Base-by-base conservation (phyloP, 768 basidiomycete species). In the Tephrocybe sp. region DNA sequence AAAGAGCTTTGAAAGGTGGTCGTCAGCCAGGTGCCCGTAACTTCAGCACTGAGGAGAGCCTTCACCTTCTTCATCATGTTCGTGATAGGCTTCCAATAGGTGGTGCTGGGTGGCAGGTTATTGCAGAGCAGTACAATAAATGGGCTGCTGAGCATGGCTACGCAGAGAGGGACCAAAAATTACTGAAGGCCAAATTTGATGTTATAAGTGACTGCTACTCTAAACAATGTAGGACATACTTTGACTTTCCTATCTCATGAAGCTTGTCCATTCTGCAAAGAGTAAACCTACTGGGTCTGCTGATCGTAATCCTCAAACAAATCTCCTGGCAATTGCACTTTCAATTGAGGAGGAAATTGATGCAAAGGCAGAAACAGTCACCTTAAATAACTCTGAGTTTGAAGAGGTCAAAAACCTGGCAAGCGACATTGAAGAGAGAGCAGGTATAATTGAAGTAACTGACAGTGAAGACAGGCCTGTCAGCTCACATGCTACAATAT, bases 281-380 rank as follows among this genome's bases (percentile, higher is more conserved):
- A n/a, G n/a, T n/a, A 52, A 52, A 33, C 51, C 51, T 2, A 52
- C 51, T 3, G 51, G 51, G 12, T 16, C 32, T 23, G 45, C 19
- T 52, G 36, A n/a, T n/a, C n/a, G n/a, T n/a, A n/a, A n/a, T n/a
- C n/a, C 20, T 5, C 16, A 36, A 5, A 23, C 46, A 3, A 39
- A 52, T 16, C 26, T 34, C 26, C 30, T 35, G 7, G 43, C 34
- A 8, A 40, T 47, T 32, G 51, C 51, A 5, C 45, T 47, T 11
- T 16, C 23, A 16, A 19, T 52, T 34, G 45, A 52, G n/a, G 45
- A 33, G 10, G 39, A 19, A 5, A 52, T 52, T 22, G 45, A 45
- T 5, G 23, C 8, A 8, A 52, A 46, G n/a, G 16, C 30, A 2
- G 45, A 45, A 12, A 42, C 51, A 26, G 22, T 48, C 8, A 46